Percentiles rank a stretch among this genome's conserved stretches.
Evolutionary conservation across 805 yeast genomes (phyloP).

Genomic region (Wickerhamomyces hampshirensis): DNA sequence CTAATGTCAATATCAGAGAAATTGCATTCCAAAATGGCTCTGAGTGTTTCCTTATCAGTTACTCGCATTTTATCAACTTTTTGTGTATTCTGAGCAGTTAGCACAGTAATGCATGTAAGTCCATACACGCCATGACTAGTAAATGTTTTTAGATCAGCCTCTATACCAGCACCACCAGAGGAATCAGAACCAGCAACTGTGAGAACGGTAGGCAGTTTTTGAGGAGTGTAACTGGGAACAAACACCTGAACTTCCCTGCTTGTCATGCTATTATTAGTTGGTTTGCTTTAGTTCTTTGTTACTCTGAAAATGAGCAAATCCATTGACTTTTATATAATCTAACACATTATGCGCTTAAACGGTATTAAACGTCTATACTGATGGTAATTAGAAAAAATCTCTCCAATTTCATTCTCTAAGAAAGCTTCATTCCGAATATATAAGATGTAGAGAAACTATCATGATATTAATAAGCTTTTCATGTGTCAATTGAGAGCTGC

Average conservation of each 20-base stretch:
- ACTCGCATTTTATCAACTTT: conserved; percentile 38
- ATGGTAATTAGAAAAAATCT: not conserved
- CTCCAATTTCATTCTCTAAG: no score
- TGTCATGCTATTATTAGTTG: no score
- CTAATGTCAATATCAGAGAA: conserved; percentile 57
- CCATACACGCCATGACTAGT: conserved; percentile 74
- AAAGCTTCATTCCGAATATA: no score
- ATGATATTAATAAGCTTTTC: no score
- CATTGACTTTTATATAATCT: no score
- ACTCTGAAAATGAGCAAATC: no score
- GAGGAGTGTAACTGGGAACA: not conserved
- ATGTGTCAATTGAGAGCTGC: no score
- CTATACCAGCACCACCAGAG: conserved; percentile 91
- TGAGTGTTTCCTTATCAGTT: conserved; percentile 40
- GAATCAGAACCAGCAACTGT: conserved; percentile 74
- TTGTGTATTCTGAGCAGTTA: conserved; percentile 74
- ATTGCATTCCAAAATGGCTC: conserved; percentile 46
- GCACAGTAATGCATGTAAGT: conserved; percentile 68
- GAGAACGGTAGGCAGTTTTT: conserved; percentile 29
- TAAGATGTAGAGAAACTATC: no score
- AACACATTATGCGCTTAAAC: not conserved
- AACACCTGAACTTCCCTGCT: not conserved
- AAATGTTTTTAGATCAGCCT: conserved; percentile 81
- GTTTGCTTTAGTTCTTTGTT: no score
- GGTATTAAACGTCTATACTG: not conserved